Percentiles rank a stretch among this genome's conserved stretches.
Evolutionary conservation across 2,329 filamentous ascomycete genomes (phyloP).

Genomic region (Fusarium virguliforme): DNA sequence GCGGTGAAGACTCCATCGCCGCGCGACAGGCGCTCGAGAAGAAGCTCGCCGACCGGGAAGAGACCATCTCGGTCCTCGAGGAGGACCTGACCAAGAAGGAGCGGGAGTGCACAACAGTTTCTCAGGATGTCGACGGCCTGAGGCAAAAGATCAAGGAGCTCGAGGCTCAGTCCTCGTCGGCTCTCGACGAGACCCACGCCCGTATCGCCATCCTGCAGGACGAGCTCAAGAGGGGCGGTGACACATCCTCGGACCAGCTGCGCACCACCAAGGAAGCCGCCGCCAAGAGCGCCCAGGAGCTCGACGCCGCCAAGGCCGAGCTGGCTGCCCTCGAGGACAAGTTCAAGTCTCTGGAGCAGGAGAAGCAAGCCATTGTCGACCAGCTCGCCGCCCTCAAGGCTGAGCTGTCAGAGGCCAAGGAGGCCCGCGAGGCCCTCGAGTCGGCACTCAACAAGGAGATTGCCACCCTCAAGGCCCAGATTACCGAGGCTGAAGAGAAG

Average conservation of each 20-base stretch:
- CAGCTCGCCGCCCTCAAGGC: slow-evolving; percentile 56
- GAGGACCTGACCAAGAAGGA: slow-evolving; percentile 58
- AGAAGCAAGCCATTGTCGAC: slow-evolving; percentile 52
- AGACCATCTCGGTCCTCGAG: slow-evolving; percentile 55
- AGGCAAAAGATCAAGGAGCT: slow-evolving; percentile 59
- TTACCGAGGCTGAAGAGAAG: slow-evolving; percentile 55
- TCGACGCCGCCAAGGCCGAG: slow-evolving; percentile 47
- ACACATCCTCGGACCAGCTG: slow-evolving; percentile 46
- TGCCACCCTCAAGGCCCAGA: slow-evolving; percentile 54
- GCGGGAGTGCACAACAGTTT: slow-evolving; percentile 55
- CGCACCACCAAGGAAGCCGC: slow-evolving; percentile 50
- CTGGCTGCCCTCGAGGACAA: slow-evolving; percentile 48
- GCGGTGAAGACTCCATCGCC: slow-evolving; percentile 55
- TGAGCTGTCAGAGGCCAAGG: slow-evolving; percentile 55
- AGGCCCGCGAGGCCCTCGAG: slow-evolving; percentile 57
- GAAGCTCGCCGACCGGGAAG: slow-evolving; percentile 59
- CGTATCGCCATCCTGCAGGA: slow-evolving; percentile 56
- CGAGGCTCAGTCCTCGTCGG: slow-evolving; percentile 51
- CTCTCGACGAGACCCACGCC: slow-evolving; percentile 55
- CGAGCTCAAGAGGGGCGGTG: slow-evolving; percentile 54
- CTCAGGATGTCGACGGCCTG: slow-evolving; percentile 58
- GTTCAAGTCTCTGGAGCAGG: slow-evolving; percentile 49
- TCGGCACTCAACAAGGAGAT: slow-evolving; percentile 54
- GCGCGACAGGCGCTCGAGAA: slow-evolving; percentile 56
- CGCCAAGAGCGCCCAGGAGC: slow-evolving; percentile 41